Evolutionary conservation across 2,329 filamentous ascomycete species (phyloP), one percentile per base, ranked within the genome.

Genomic region (Fusarium poae): DNA sequence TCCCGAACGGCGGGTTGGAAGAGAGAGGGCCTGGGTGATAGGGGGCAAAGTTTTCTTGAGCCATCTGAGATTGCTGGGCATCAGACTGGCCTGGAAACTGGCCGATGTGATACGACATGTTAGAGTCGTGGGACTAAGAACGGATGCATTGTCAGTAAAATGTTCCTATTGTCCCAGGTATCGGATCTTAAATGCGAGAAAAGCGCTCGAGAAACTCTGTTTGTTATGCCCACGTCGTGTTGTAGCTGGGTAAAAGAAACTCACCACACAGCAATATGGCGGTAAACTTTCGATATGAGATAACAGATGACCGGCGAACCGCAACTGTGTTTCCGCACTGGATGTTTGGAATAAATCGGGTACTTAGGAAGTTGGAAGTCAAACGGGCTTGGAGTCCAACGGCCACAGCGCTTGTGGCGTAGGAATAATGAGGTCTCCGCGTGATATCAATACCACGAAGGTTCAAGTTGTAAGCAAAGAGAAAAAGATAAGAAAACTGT

Each of bases 1-100:
- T 4, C 4, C 53, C 25, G 35, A 70, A 67, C 16, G 57, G 56
- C 3, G 66, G 66, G 6, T 70, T 46, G 3, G 66, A 67, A 29
- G 23, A 21, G 5, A 69, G 32, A 5, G 67, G 66, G 5, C 50
- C 45, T 20, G 48, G 57, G 25, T 69, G 62, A 18, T 59, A 48
- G 27, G 32, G 39, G 6, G 20, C 25, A 34, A 45, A 29, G 49
- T 42, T 57, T 45, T 29, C 21, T 21, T 35, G 42, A 30, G 48
- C 53, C 53, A 55, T 58, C n/a, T 21, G 48, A 45, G 42, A 53
- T 32, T 53, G 42, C 29, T 35, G 25, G 20, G 18, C 23, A 29
- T 40, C 25, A 18, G 50, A 53, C 39, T 49, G 42, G 9, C 30
- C 46, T 16, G 37, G 23, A 64, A 53, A 40, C 25, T 30, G 37